Evolutionary conservation across 2,329 filamentous ascomycete genomes (phyloP), one percentile per base, ranked within the genome.

Genomic region (Phyllosticta citrichinensis): DNA sequence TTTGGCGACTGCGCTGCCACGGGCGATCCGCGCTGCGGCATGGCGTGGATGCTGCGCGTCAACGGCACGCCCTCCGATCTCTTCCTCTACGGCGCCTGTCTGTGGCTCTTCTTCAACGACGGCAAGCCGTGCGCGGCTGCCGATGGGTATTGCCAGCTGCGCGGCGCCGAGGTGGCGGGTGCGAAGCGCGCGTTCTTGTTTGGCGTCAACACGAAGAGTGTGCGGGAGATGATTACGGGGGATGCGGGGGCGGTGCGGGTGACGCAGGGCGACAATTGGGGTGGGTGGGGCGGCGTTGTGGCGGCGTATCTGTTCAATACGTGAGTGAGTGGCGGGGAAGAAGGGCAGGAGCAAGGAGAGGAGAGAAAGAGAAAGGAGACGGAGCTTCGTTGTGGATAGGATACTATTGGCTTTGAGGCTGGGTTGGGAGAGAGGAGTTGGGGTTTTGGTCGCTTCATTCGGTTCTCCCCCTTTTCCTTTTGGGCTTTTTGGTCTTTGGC

Each of bases 1-100:
- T 65, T 68, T 64, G 52, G 64, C 2, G 63, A 65, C 17, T 70
- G 68, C 56, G 33, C 20, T 8, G 9, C 20, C 19, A 9, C 22
- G 25, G 56, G 52, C 33, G 65, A 68, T 10, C 54, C 66, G 8
- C 51, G 40, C 33, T 63, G 62, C 55, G 52, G 62, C 14, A 55
- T 63, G 62, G 62, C 62, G 52, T 63, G 62, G 62, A 57, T 60
- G 27, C 33, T 53, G 27, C 58, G 30, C 22, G 11, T 57, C 5
- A 40, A 52, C 52, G 2, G 8, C 9, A 56, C 55, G 0, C n/a
- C 52, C 5, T 25, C 27, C 8, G 52, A 56, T 4, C 2, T 62
- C 25, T 62, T 59, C 35, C 5, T 62, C 52, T 40, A 60, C 14
- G 60, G 60, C 14, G 56, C 52, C 10, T 55, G 56, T 9, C 14